Evolutionary conservation across 2,329 filamentous ascomycete species (phyloP), one percentile per base, ranked within the genome.

Genomic region (Neonectria hederae): DNA sequence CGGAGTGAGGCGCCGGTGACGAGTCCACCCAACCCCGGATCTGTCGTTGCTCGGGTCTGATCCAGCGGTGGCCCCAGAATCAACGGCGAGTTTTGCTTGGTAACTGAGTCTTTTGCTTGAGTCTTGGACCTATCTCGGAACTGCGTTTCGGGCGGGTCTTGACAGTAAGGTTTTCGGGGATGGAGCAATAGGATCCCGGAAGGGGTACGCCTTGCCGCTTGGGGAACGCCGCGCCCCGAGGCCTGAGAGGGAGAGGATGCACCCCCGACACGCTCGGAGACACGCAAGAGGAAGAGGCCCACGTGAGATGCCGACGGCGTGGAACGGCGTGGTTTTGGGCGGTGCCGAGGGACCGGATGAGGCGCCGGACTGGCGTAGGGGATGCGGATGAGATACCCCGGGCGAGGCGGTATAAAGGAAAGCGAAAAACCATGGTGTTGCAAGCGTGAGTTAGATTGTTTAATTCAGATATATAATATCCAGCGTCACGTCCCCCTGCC

Each of bases 181-280:
- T 63, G 55, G 61, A 65, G 59, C 54, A 42, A 43, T 51, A 21
- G 62, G 51, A 63, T 40, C 51, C 58, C 40, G 42, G 38, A 38
- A 42, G 51, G 42, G 46, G 17, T 13, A 11, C 65, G 65, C 60
- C 61, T 59, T 61, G 59, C 59, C 17, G 19, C 63, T 69, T 74
- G 60, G 28, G 70, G 70, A 70, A 61, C 62, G 71, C 71, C 71
- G 69, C 69, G 70, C 70, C 46, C 52, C 54, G 59, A 63, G 51
- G 49, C 28, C 51, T 11, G 19, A 19, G 43, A 49, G 28, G n/a
- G n/a, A n/a, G n/a, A n/a, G n/a, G 28, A 26, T 42, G 28, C 21
- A 24, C 35, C 38, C 17, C n/a, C n/a, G 22, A 45, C 13, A 45
- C 11, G 46, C 19, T 10, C 35, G 13, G 8, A 30, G 46, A 46